Conservation (phyloP, 2,329 filamentous ascomycete genomes). For the Aspergillus pseudoviridinutans region DNA sequence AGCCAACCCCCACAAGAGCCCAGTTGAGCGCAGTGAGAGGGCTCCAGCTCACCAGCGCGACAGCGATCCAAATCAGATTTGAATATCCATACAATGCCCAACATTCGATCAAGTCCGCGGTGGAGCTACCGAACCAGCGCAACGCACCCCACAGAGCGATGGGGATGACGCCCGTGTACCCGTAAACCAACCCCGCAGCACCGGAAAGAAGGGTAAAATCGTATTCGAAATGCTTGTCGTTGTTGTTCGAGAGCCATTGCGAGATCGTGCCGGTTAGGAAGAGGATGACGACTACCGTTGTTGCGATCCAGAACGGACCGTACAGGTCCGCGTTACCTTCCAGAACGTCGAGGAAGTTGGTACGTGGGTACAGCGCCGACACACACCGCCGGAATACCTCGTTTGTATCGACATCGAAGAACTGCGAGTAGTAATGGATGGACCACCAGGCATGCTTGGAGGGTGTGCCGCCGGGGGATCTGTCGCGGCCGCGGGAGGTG, state of each 20-base stretch:
- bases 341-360: slow-evolving; percentile 93
- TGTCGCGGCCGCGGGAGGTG: slow-evolving; percentile 38
- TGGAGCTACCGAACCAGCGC: slow-evolving; percentile 93
- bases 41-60: slow-evolving; percentile 88
- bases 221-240: slow-evolving; percentile 73
- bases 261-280: slow-evolving; percentile 95
- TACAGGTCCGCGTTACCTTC: slow-evolving; percentile 97
- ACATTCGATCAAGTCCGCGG: slow-evolving; percentile 89
- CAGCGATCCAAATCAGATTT: slow-evolving; percentile 95
- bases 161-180: slow-evolving; percentile 86
- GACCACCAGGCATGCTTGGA: slow-evolving; percentile 90
- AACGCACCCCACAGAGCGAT: slow-evolving; percentile 80
- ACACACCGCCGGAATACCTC: slow-evolving; percentile 84
- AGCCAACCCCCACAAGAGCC: slow-evolving; percentile 84
- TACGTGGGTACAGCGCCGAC: slow-evolving; percentile 82
- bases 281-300: slow-evolving; percentile 90
- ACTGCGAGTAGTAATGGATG: slow-evolving; percentile 90
- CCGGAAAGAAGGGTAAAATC: slow-evolving; percentile 87
- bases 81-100: slow-evolving; percentile 94
- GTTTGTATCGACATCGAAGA: slow-evolving; percentile 95
- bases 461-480: slow-evolving; percentile 39
- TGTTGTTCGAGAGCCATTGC: slow-evolving; percentile 71
- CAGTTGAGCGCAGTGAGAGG: slow-evolving; percentile 84
- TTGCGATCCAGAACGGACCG: slow-evolving; percentile 98
- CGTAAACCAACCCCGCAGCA: slow-evolving; percentile 88